These are phyloP conservation scores for Nephelium lappaceum DNA, from an alignment of 345 rosid genomes.

Conservation along the genomic window DNA sequence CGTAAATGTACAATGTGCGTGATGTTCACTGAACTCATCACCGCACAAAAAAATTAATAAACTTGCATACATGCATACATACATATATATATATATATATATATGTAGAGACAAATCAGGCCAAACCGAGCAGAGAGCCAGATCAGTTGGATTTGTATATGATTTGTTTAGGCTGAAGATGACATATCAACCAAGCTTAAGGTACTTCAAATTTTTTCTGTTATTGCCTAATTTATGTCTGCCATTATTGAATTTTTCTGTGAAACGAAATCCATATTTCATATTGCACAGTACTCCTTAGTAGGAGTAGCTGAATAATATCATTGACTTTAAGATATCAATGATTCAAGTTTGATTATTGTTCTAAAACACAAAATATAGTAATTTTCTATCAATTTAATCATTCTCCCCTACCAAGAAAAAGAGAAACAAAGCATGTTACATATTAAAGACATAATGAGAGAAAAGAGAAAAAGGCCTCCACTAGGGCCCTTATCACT, in stretches of 20 bases:
- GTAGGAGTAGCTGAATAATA: too few relatives aligned
- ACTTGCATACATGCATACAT: too few relatives aligned
- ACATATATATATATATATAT: neutral
- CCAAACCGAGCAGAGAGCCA: neutral
- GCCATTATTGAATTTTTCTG: too few relatives aligned
- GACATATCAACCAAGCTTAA: slow-evolving; percentile 28
- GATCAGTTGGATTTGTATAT: neutral
- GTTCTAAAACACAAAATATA: too few relatives aligned
- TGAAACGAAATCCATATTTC: too few relatives aligned
- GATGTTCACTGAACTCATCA: slow-evolving; percentile 17
- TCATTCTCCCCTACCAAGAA: too few relatives aligned
- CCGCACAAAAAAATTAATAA: neutral
- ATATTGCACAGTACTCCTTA: too few relatives aligned
- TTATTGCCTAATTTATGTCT: neutral
- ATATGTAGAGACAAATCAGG: neutral
- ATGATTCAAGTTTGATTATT: too few relatives aligned
- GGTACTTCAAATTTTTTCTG: neutral
- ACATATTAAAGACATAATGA: neutral
- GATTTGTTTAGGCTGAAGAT: slow-evolving; percentile 24
- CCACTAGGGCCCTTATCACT: neutral
- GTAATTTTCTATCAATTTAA: too few relatives aligned
- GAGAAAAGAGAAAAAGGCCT: neutral
- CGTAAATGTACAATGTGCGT: neutral
- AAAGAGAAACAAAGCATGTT: neutral
- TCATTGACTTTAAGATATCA: too few relatives aligned